Evolutionary conservation across 23 red algal species (phyloP).

Genomic region (Pyropia haitanensis): DNA sequence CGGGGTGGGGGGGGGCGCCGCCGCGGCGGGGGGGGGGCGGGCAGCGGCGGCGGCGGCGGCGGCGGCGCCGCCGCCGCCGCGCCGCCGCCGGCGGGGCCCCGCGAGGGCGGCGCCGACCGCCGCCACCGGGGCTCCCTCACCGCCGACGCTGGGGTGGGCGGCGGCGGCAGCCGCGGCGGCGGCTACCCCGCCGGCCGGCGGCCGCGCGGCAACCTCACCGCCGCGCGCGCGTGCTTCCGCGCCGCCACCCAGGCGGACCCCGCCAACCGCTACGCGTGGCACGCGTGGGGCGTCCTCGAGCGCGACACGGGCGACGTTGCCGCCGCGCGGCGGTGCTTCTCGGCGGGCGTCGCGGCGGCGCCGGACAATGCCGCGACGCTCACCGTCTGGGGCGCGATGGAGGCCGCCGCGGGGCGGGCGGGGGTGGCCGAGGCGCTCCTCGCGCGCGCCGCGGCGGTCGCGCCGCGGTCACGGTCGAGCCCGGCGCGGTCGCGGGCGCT

Average conservation of each 20-base stretch:
- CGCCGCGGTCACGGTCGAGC: conserved; percentile 5
- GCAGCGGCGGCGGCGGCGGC: too few relatives aligned
- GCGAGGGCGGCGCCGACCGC: too few relatives aligned
- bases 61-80: too few relatives aligned
- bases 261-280: conserved; percentile 63
- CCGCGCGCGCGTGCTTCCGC: conserved; percentile 16
- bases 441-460: conserved; percentile 10
- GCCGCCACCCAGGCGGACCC: conserved; percentile 27
- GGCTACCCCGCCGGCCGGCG: too few relatives aligned
- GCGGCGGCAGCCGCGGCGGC: too few relatives aligned
- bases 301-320: not conserved
- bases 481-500: conserved; percentile 8
- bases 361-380: conserved; percentile 64
- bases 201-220: conserved; percentile 3
- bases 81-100: too few relatives aligned
- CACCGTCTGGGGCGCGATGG: conserved; percentile 46
- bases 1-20: not conserved
- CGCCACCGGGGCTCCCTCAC: too few relatives aligned
- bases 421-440: conserved; percentile 24
- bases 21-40: too few relatives aligned
- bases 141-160: too few relatives aligned
- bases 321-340: conserved; percentile 30
- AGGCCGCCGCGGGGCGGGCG: conserved; percentile 22
- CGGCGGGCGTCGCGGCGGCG: conserved; percentile 16
- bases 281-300: conserved; percentile 52